Evolutionary conservation across 495 filamentous ascomycete species (phyloP).

Genomic region (Penicillium lividum): DNA sequence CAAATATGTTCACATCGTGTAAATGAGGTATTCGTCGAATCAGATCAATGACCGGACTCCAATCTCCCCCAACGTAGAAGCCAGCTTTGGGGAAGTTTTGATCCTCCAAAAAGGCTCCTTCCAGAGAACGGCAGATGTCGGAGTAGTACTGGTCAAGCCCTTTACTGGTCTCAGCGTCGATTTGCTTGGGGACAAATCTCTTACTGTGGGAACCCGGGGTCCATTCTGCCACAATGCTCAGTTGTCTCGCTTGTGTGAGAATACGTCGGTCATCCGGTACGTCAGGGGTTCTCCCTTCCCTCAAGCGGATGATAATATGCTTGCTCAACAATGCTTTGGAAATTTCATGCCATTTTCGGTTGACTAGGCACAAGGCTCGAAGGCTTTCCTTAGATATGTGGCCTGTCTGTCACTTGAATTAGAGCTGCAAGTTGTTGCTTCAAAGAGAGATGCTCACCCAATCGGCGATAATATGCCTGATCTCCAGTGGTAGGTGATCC

Average conservation of each 20-base stretch:
- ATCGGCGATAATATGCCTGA: constrained; percentile 3
- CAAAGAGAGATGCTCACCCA: constrained; percentile 3
- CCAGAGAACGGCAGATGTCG: not conserved
- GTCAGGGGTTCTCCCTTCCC: no score
- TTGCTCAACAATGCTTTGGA: not conserved
- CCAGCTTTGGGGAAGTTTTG: not conserved
- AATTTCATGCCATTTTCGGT: constrained; percentile 1
- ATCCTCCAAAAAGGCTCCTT: no score
- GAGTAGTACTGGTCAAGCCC: no score
- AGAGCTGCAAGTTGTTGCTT: not conserved
- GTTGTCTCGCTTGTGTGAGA: no score
- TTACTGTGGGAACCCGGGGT: no score
- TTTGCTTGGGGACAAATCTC: no score
- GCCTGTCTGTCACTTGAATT: constrained; percentile 2
- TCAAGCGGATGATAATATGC: not conserved
- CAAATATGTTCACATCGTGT: not conserved
- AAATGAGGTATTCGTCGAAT: not conserved
- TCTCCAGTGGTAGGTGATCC: constrained; percentile 2
- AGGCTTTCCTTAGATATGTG: constrained; percentile 2
- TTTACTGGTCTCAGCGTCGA: no score
- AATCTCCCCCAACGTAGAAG: not conserved
- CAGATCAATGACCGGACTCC: not conserved
- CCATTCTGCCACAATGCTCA: no score
- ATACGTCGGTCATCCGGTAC: no score
- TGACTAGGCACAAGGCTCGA: not conserved